A percentile compares a stretch with the other conserved stretches of the same genome.
These are phyloP conservation scores for Populus hybrid DNA, from an alignment of 441 rosid species.

Conservation along the genomic window DNA sequence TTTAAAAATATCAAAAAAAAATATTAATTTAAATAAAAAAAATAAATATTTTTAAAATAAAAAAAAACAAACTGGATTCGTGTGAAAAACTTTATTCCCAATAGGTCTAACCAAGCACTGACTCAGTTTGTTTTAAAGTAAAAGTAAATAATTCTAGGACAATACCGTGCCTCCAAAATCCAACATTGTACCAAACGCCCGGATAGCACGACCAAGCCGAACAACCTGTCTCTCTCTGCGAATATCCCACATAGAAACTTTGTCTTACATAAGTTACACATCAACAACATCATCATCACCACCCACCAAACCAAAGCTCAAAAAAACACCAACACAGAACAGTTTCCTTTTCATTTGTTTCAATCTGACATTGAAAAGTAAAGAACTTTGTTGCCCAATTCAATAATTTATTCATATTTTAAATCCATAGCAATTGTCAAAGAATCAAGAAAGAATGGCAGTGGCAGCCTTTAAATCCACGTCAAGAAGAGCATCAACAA, in stretches of 20 bases:
- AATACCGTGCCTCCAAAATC: not conserved
- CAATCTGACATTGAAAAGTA: not conserved
- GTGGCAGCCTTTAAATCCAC: conserved; percentile 32
- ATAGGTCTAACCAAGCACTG: too few species aligned
- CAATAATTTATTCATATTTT: not conserved
- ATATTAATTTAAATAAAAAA: too few species aligned
- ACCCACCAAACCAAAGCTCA: not conserved
- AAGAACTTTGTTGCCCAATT: not conserved
- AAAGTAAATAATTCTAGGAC: not conserved
- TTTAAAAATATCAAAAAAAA: too few species aligned
- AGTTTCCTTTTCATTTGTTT: not conserved
- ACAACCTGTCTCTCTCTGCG: not conserved
- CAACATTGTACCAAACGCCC: not conserved
- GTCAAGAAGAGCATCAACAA: conserved; percentile 17
- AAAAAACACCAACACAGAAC: not conserved
- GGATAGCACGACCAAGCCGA: not conserved
- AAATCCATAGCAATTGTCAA: not conserved
- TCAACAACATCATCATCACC: not conserved
- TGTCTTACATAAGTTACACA: not conserved
- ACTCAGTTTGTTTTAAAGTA: not conserved
- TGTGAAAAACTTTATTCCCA: too few species aligned
- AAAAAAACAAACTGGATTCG: too few species aligned
- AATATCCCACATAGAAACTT: not conserved
- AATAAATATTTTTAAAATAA: too few species aligned
- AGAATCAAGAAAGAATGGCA: conserved; percentile 31